phyloP scores from a whole-genome alignment of 441 rosid genomes.

The Arabidopsis hybrid region DNA sequence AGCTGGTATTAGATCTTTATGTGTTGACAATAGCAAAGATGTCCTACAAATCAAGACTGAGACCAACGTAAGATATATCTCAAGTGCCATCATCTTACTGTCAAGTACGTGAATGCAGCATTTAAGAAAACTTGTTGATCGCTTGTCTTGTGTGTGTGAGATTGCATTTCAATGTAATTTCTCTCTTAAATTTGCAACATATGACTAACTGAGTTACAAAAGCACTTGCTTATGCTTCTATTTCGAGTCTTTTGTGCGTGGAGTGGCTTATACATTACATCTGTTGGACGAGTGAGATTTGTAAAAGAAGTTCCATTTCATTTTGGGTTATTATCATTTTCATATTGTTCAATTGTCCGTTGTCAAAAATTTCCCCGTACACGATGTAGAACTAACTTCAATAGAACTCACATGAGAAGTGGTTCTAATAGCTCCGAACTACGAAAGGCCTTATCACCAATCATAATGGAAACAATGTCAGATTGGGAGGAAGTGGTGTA shows the following conservation, averaged over 20 bases:
- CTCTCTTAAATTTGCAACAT: slow-evolving; percentile 15
- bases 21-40: neutral
- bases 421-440: slow-evolving; percentile 44
- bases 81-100: slow-evolving; percentile 9
- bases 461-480: slow-evolving; percentile 37
- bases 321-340: neutral
- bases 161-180: slow-evolving; percentile 24
- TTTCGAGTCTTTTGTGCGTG: slow-evolving; percentile 16
- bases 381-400: slow-evolving; percentile 10
- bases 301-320: slow-evolving; percentile 18
- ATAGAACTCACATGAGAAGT: slow-evolving; percentile 34
- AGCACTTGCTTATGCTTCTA: slow-evolving; percentile 29
- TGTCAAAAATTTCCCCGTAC: neutral
- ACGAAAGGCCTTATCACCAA: slow-evolving; percentile 36
- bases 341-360: neutral
- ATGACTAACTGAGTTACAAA: slow-evolving; percentile 24
- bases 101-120: slow-evolving; percentile 3
- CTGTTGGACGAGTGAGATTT: slow-evolving; percentile 19
- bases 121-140: slow-evolving; percentile 5
- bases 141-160: slow-evolving; percentile 35
- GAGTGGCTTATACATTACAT: slow-evolving; percentile 26
- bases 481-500: slow-evolving; percentile 6
- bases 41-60: neutral
- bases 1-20: slow-evolving; percentile 33
- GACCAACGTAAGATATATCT: slow-evolving; percentile 24